These are phyloP conservation scores for Suhomyces sp. DNA, from an alignment of 805 yeast genomes.

Conservation along the genomic window DNA sequence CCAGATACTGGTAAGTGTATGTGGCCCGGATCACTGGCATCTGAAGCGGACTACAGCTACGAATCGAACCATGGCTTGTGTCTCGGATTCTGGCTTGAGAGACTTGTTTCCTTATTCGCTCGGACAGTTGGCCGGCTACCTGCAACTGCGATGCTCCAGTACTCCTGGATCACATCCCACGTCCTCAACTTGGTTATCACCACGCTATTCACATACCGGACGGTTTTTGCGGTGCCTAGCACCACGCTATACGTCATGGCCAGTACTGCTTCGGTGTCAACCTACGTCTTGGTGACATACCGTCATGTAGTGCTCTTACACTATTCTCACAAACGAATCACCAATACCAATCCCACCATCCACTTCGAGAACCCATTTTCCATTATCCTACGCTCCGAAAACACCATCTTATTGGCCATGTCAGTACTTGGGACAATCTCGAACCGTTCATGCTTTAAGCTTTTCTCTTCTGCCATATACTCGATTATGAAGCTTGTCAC, in stretches of 20 bases:
- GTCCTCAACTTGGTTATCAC: conserved; percentile 4
- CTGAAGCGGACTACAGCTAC: background rate
- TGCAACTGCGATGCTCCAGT: background rate
- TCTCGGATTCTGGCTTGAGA: background rate
- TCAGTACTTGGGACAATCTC: conserved; percentile 21
- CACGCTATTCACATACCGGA: background rate
- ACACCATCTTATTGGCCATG: conserved; percentile 23
- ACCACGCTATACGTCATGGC: conserved; percentile 8
- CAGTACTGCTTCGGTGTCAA: conserved; percentile 9
- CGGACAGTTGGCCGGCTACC: background rate
- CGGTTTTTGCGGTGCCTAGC: background rate
- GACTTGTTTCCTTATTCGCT: background rate
- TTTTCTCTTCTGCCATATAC: conserved; percentile 26
- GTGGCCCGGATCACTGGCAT: background rate
- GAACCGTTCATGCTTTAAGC: conserved; percentile 16
- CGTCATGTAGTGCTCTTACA: conserved; percentile 12
- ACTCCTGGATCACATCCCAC: conserved; percentile 7
- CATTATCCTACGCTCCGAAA: conserved; percentile 26
- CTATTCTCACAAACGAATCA: background rate
- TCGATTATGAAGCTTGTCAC: conserved; percentile 25
- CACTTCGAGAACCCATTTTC: conserved; percentile 16
- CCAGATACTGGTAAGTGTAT: background rate
- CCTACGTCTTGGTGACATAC: conserved; percentile 20
- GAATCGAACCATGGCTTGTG: background rate
- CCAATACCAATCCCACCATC: background rate